Evolutionary conservation across 2,329 filamentous ascomycete species (phyloP), one percentile per base, ranked within the genome.

Genomic region (Paecilomyces niveus): DNA sequence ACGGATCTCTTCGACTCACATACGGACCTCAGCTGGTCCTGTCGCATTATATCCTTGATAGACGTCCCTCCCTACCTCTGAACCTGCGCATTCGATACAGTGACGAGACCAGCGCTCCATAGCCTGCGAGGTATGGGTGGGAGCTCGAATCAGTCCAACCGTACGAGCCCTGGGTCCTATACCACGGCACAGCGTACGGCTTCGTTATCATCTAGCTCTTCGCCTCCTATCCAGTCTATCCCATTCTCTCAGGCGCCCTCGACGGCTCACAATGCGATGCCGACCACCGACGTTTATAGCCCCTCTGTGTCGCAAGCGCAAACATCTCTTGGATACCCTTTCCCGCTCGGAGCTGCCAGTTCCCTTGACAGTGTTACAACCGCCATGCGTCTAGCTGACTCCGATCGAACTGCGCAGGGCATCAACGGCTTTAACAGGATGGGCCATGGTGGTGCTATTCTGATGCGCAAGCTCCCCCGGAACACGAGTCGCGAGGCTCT

Each of bases 401-500:
- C 70, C 58, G 73, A 75, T 62, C 67, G 70, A 55, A 68, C 70
- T 57, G 64, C 69, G 58, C 71, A 72, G 62, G 63, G 67, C 60
- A 66, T 75, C 51, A 74, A 73, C 61, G 70, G 71, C 63, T 68
- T 73, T 50, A 65, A 65, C 55, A 67, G 68, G 56, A 60, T 64
- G n/a, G 63, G 58, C 52, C 69, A 66, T 21, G 70, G 68, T 55
- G 70, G 74, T 53, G 72, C 76, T 53, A 77, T 88, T 60, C 70
- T 84, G 57, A 78, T 88, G 74, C 83, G 83, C 66, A 83, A 81
- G 64, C 76, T 88, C 13, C 83, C 85, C 3, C 79, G 76, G 59
- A 85, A 80, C 68, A 86, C 81, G 51, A 83, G 80, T 65, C 72
- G 77, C 55, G 84, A 86, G 62, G 77, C 81, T 18, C 77, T 88